Conservation (phyloP, 176 grass and related monocot species). For the Zea mays region Zm-B73-REFERENCE-NAM-5.0 NC_050099.1:60413001-60413500, state of each 20-base stretch:
- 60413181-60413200: slow-evolving; percentile 37
- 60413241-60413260: slow-evolving; percentile 23
- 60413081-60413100: background rate
- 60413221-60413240: slow-evolving; percentile 42
- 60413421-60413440: slow-evolving; percentile 74
- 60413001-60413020: slow-evolving; percentile 16
- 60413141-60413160: slow-evolving; percentile 14
- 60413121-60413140: slow-evolving; percentile 26
- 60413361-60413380: too few relatives aligned
- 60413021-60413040: background rate
- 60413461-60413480: slow-evolving; percentile 86
- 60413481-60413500: slow-evolving; percentile 50
- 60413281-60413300: slow-evolving; percentile 95
- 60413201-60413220: slow-evolving; percentile 18
- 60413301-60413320: slow-evolving; percentile 97
- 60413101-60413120: background rate
- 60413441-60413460: slow-evolving; percentile 99
- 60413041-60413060: background rate
- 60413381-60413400: slow-evolving; percentile 64
- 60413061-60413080: background rate
- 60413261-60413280: slow-evolving; percentile 97
- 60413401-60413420: slow-evolving; percentile 83
- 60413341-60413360: slow-evolving; percentile 68
- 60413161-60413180: slow-evolving; percentile 12
- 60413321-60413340: slow-evolving; percentile 79